phyloP scores from a whole-genome alignment of 1,139 yeast species.

The Diutina siamensis region DNA sequence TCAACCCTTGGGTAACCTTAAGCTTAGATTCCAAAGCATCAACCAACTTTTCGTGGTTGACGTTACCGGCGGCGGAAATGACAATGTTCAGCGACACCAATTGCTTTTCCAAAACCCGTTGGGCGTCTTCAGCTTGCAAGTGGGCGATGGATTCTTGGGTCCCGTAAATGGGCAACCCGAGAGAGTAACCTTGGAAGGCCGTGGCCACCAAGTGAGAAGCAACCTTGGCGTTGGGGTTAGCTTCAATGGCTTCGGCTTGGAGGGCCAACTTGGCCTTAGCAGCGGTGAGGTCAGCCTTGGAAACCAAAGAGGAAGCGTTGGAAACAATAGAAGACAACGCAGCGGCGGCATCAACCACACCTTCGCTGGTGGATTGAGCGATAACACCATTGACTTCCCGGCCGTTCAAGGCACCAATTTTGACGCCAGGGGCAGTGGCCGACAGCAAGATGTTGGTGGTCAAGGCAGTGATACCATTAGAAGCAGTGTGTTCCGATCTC shows the following conservation, averaged over 20 bases:
- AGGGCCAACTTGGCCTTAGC: conserved; percentile 27
- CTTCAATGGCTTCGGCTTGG: conserved; percentile 33
- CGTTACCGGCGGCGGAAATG: conserved; percentile 64
- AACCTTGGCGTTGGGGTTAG: conserved; percentile 37
- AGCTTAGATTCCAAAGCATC: conserved; percentile 46
- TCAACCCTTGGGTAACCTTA: conserved; percentile 39
- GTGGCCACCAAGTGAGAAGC: conserved; percentile 67
- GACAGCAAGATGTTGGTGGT: conserved; percentile 40
- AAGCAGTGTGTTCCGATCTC: conserved; percentile 65
- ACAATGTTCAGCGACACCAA: conserved; percentile 54
- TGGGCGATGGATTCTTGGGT: conserved; percentile 49
- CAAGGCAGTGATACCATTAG: conserved; percentile 67
- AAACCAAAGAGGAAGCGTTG: conserved; percentile 20
- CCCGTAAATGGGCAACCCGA: conserved; percentile 67
- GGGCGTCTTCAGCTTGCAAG: conserved; percentile 47
- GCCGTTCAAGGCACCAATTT: conserved; percentile 31
- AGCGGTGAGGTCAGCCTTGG: conserved; percentile 23
- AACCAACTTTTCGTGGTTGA: conserved; percentile 56
- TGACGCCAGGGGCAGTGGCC: conserved; percentile 33
- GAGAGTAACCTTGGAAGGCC: conserved; percentile 76
- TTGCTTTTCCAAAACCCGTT: conserved; percentile 43
- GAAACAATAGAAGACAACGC: conserved; percentile 26
- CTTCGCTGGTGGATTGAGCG: conserved; percentile 37
- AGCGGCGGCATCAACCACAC: conserved; percentile 31
- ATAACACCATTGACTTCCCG: conserved; percentile 46